Percentiles rank a stretch among this genome's conserved stretches.
Conservation (phyloP, 73 alveolate genomes). For the Paramecium caudatum region DNA sequence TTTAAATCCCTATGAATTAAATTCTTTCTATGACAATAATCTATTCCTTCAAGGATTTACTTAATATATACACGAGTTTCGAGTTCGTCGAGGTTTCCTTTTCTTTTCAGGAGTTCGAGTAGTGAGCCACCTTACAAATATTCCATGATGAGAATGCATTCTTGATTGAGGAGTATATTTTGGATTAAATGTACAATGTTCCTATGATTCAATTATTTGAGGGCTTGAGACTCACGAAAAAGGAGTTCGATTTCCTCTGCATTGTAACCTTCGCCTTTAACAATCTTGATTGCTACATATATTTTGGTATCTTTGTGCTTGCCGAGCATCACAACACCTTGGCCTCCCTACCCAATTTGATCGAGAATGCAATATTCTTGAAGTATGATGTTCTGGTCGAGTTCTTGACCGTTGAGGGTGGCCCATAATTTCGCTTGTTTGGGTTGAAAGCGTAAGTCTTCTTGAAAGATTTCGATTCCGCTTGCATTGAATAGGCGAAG, state of each 20-base stretch:
- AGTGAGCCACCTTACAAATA: conserved; percentile 83
- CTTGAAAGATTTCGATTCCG: conserved; percentile 34
- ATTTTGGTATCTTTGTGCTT: conserved; percentile 23
- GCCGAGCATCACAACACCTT: conserved; percentile 32
- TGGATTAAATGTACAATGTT: conserved; percentile 17
- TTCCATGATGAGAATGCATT: conserved; percentile 78
- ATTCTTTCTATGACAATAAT: conserved; percentile 41
- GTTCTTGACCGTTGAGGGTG: background rate
- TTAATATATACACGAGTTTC: conserved; percentile 30
- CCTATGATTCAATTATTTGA: conserved; percentile 34
- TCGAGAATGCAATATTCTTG: background rate
- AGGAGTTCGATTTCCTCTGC: conserved; percentile 21
- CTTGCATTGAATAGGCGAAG: conserved; percentile 11
- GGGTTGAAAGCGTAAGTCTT: conserved; percentile 6
- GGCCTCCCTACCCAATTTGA: conserved; percentile 10
- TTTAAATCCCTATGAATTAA: conserved; percentile 28
- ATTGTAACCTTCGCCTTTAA: conserved; percentile 28
- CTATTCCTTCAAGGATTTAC: background rate
- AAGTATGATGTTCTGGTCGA: background rate
- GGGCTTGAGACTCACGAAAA: background rate
- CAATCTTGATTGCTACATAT: conserved; percentile 20
- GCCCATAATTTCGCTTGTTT: conserved; percentile 35
- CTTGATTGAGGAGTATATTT: conserved; percentile 15
- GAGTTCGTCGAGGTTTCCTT: conserved; percentile 58
- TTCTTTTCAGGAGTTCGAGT: conserved; percentile 72